Evolutionary conservation across 176 grass and related monocot species (phyloP).

Genomic region (Metroxylon sagu): DNA sequence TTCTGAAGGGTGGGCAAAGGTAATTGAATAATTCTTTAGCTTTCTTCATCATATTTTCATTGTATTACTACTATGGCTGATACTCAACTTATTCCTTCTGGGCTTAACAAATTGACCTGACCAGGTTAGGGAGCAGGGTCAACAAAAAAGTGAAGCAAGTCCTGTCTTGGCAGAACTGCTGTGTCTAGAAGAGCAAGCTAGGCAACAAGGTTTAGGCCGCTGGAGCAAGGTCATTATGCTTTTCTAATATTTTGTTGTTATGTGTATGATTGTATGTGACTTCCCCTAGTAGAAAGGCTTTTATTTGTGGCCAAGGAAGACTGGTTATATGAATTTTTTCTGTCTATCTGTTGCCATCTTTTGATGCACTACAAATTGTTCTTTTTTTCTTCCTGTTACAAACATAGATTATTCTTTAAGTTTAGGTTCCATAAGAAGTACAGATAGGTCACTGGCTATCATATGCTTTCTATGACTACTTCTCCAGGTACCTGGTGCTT

Average conservation of each 20-base stretch:
- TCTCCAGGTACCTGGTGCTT: slow-evolving; percentile 56
- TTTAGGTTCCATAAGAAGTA: too few relatives aligned
- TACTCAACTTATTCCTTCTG: neutral
- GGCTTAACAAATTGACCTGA: slow-evolving; percentile 6
- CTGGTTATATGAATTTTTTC: too few relatives aligned
- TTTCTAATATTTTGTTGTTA: neutral
- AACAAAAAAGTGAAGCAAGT: slow-evolving; percentile 60
- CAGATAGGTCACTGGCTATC: too few relatives aligned
- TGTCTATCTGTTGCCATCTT: too few relatives aligned
- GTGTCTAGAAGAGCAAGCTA: slow-evolving; percentile 73
- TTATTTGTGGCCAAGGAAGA: too few relatives aligned
- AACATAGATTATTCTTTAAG: too few relatives aligned
- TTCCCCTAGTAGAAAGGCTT: too few relatives aligned
- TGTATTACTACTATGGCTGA: neutral
- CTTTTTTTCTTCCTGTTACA: too few relatives aligned
- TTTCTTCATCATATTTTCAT: neutral
- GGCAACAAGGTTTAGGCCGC: slow-evolving; percentile 77
- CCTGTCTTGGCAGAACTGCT: slow-evolving; percentile 52
- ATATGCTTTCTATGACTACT: too few relatives aligned
- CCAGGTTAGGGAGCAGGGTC: slow-evolving; percentile 72
- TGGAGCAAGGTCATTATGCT: slow-evolving; percentile 69
- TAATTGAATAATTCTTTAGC: slow-evolving; percentile 6
- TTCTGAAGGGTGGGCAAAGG: slow-evolving; percentile 89
- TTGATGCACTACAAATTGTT: too few relatives aligned
- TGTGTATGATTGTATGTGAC: too few relatives aligned